These are phyloP conservation scores for Camillea tinctor DNA, from an alignment of 2,329 filamentous ascomycete genomes.

Conservation along the genomic window DNA sequence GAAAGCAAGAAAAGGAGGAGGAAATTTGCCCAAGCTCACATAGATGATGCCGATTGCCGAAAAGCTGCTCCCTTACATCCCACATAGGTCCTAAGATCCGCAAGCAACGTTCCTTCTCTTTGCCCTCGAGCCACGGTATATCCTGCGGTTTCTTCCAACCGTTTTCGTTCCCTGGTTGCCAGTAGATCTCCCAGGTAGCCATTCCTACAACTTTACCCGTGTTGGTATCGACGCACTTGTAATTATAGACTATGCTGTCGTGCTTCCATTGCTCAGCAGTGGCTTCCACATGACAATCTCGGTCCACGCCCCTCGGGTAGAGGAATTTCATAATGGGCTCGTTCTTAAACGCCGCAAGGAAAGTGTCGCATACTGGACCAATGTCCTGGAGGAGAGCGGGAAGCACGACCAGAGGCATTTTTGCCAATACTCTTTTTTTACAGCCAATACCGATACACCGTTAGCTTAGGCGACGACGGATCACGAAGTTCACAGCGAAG, in stretches of 20 bases:
- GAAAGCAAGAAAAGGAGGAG: background rate
- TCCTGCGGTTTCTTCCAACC: constrained; percentile 23
- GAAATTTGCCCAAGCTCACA: constrained; percentile 17
- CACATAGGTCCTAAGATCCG: constrained; percentile 19
- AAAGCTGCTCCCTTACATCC: constrained; percentile 26
- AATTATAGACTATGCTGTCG: constrained; percentile 18
- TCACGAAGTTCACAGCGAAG: background rate
- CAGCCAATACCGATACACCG: background rate
- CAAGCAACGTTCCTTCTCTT: constrained; percentile 20
- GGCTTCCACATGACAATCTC: constrained; percentile 13
- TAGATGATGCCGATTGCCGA: constrained; percentile 23
- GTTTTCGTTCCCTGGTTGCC: constrained; percentile 14
- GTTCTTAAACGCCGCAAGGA: constrained; percentile 25
- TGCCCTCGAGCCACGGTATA: constrained; percentile 22
- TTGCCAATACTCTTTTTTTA: background rate
- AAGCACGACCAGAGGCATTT: constrained; percentile 24
- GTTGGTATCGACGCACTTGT: constrained; percentile 26
- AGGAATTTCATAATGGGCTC: constrained; percentile 18
- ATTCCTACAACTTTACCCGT: constrained; percentile 26
- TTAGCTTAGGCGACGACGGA: background rate
- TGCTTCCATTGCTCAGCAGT: constrained; percentile 10
- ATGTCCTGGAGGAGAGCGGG: constrained; percentile 24
- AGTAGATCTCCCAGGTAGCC: constrained; percentile 29
- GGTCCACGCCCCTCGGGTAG: constrained; percentile 16
- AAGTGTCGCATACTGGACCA: constrained; percentile 23